A percentile compares a stretch with the other conserved stretches of the same genome.
These are phyloP conservation scores for Neurospora sp. DNA, from an alignment of 2,329 filamentous ascomycete species.

Conservation along the genomic window DNA sequence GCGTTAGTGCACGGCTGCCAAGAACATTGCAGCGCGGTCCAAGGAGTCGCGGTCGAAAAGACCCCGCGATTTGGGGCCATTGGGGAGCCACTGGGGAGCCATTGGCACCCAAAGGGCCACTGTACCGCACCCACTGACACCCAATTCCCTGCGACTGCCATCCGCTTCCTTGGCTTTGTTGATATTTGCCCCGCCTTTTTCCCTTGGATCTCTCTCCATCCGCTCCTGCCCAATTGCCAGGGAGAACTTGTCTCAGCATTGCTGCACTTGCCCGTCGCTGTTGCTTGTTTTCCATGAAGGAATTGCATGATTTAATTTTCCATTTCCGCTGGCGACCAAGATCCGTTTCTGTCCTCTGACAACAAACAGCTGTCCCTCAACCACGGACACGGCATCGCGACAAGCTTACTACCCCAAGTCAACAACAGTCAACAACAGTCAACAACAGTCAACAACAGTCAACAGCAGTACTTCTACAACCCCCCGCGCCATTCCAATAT, in stretches of 20 bases:
- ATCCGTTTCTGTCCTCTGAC: neutral
- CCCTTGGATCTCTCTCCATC: neutral
- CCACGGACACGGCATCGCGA: neutral
- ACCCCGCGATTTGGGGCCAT: conserved; percentile 9
- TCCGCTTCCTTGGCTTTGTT: conserved; percentile 1
- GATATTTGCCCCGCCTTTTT: conserved; percentile 7
- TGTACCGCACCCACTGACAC: conserved; percentile 1
- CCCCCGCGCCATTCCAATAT: neutral
- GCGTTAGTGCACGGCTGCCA: neutral
- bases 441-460: too few species aligned
- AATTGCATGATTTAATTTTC: neutral
- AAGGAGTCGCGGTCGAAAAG: neutral
- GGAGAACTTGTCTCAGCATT: neutral
- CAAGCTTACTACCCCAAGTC: neutral
- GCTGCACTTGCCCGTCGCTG: neutral
- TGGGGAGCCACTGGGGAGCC: neutral
- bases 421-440: neutral
- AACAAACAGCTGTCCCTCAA: too few species aligned
- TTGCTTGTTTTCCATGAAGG: neutral
- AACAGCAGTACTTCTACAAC: neutral
- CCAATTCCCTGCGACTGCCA: conserved; percentile 5
- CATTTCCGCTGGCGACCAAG: neutral
- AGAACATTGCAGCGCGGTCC: neutral
- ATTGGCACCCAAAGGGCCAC: neutral
- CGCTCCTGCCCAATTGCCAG: neutral